phyloP scores from a whole-genome alignment of 1,284 basidiomycete genomes.

The Coniophora puteana region DNA sequence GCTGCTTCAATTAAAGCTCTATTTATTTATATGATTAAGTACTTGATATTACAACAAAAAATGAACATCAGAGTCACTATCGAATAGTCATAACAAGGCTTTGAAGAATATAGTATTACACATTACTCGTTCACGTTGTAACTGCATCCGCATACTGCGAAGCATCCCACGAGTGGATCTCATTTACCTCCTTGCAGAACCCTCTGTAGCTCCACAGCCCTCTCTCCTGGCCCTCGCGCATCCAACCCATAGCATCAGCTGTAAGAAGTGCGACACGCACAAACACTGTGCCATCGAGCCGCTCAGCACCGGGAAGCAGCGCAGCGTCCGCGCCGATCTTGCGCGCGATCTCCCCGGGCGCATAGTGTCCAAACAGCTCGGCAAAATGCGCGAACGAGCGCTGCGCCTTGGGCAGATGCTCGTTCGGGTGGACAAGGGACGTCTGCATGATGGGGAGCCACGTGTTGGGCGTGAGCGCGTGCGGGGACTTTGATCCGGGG shows the following conservation, averaged over 20 bases:
- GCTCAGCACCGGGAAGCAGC: constrained; percentile 31
- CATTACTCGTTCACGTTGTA: no score
- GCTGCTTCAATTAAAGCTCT: no score
- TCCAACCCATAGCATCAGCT: constrained; percentile 28
- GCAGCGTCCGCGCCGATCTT: constrained; percentile 29
- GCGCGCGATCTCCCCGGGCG: constrained; percentile 11
- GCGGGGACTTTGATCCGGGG: constrained; percentile 24
- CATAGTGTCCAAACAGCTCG: constrained; percentile 33
- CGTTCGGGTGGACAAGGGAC: constrained; percentile 49
- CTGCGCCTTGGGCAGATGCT: constrained; percentile 53
- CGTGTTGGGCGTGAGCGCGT: constrained; percentile 38
- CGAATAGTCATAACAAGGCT: no score
- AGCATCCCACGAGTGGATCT: neutral
- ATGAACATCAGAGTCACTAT: no score
- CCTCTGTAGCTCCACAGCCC: constrained; percentile 12
- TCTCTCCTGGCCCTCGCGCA: constrained; percentile 23
- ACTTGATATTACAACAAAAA: no score
- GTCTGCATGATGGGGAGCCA: constrained; percentile 57
- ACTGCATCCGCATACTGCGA: neutral
- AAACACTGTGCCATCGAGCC: constrained; percentile 30
- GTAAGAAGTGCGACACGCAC: constrained; percentile 26
- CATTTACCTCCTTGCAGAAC: constrained; percentile 7
- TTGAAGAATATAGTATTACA: no score
- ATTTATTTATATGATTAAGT: no score
- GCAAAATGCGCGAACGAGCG: constrained; percentile 49